Evolutionary conservation across 257 asterid genomes (phyloP), one percentile per base, ranked within the genome.

Genomic region (Euphrasia confusa): DNA sequence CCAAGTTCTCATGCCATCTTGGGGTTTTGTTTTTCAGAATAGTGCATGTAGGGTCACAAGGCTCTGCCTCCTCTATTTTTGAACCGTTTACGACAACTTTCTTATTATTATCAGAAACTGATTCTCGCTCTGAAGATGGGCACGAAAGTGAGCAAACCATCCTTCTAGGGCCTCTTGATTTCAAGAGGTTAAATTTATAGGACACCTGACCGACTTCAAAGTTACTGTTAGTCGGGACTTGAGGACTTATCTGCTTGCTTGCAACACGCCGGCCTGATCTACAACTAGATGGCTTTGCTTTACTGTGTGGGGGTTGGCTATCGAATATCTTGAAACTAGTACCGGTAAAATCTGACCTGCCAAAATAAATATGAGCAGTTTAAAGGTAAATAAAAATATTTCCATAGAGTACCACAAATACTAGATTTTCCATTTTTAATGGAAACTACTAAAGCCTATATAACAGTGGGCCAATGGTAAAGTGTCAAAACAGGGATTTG

Each of bases 111-210:
- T 35, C 2, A 35, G 40, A 6, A 35, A 35, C 74, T 3, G 74
- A 55, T 18, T 72, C 64, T 53, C 72, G 78, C 0, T 71, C 77
- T 0, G 73, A 65, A 12, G 72, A 67, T 5, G 82, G 87, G 71
- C 84, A 77, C 50, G 81, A 57, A 5, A 91, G 78, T 2, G 89
- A 74, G 66, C 90, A 86, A 7, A 80, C 73, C 98, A 88, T 91
- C 69, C 95, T 84, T 68, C 98, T 79, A 44, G 98, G 98, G 49
- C 97, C 97, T 76, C 98, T 80, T n/a, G 98, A 86, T 54, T 92
- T 89, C 70, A 92, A 75, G 70, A 92, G 87, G 71, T 88, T 92
- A 58, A 86, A 92, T 66, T 92, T 92, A 60, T 92, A 92, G 17
- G 90, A 80, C 4, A 92, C 87, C 0, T 77, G 82, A 30, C 98